Base-by-base conservation (phyloP, 1,139 yeast genomes). In the Eremothecium coryli region DNA sequence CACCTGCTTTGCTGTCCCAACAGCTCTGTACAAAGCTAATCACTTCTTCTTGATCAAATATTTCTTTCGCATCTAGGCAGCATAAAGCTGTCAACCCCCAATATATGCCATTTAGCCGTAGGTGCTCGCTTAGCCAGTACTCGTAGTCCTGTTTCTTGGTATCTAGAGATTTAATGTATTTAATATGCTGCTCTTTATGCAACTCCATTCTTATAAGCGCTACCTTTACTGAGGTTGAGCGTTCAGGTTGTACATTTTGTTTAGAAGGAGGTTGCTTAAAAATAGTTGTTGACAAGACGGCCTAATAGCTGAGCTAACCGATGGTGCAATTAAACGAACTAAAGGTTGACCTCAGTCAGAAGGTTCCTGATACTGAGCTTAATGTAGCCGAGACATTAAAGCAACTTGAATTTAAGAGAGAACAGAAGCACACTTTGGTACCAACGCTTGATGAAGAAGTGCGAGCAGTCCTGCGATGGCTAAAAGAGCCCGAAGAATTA, bases 81-180 rank as follows among this genome's bases (percentile, higher is more conserved):
- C 73, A 71, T 25, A 88, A 61, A 0, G 96, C 85, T 11, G 82
- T 78, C 5, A 85, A 64, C 0, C 96, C 98, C 99, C 99, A 90
- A 56, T 93, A 90, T 2, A 93, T 66, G 4, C 98, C 98, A 50
- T 82, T 85, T 68, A 90, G 62, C 27, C 96, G 69, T 35, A 90
- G 66, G 56, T 90, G 97, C 51, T 93, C 97, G 17, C 86, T 73
- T 37, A 88, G 61, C 93, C 95, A 86, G 58, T 85, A 88, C 48
- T 82, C 93, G 37, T 79, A 70, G 40, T 71, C 78, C 36, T 73
- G 68, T 18, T 65, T 62, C 33, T 66, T 62, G 37, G 65, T 56
- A 44, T 75, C 76, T 23, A 76, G 56, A 1, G 70, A 56, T 35
- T 65, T 59, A 27, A 77, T 65, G 50, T 73, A 77, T 14, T 57